These are phyloP conservation scores for Tolypocladium ovalisporum DNA, from an alignment of 2,329 filamentous ascomycete species.

Conservation along the genomic window DNA sequence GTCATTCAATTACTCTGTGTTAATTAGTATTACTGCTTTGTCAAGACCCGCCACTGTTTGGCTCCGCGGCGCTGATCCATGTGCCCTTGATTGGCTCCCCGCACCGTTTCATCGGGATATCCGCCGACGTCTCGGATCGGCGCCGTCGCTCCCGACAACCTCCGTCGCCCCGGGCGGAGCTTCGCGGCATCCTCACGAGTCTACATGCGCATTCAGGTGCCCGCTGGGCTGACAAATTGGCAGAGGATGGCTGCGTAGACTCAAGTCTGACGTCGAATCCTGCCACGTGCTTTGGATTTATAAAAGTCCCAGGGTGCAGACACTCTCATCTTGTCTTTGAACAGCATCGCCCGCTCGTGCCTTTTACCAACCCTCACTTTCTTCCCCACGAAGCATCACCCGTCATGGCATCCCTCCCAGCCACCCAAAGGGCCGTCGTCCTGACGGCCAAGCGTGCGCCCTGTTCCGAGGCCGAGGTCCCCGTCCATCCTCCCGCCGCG, in stretches of 20 bases:
- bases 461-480: slow-evolving; percentile 42
- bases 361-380: background rate
- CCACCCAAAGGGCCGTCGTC: slow-evolving; percentile 52
- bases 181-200: no score
- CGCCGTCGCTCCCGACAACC: background rate
- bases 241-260: background rate
- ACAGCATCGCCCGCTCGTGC: background rate
- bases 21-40: no score
- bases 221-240: background rate
- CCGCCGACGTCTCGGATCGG: background rate
- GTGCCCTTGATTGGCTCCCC: no score
- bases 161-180: no score
- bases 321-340: background rate
- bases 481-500: slow-evolving; percentile 18
- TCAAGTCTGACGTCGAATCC: background rate
- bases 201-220: background rate
- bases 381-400: background rate
- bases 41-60: no score
- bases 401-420: slow-evolving; percentile 33
- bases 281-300: background rate
- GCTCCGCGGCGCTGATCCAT: no score
- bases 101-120: background rate
- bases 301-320: background rate
- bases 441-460: slow-evolving; percentile 41
- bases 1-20: no score